Evolutionary conservation across 495 filamentous ascomycete genomes (phyloP).

Genomic region (Penicillium daleae): DNA sequence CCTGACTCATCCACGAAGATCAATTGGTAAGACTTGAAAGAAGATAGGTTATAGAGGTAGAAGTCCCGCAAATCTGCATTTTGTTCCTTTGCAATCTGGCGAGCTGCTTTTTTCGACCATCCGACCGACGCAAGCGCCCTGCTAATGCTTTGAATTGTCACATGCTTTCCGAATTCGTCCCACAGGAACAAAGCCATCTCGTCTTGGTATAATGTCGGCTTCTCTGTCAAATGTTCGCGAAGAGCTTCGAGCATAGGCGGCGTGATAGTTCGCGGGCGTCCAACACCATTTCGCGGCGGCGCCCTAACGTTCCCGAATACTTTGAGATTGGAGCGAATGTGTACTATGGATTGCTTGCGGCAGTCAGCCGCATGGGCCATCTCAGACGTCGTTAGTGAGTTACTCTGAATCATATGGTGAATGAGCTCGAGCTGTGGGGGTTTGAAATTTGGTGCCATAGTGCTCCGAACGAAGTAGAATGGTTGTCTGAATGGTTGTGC

Average conservation of each 20-base stretch:
- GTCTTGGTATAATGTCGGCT: slow-evolving; percentile 34
- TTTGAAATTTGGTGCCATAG: slow-evolving; percentile 13
- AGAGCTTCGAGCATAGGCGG: slow-evolving; percentile 34
- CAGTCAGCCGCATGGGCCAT: slow-evolving; percentile 6
- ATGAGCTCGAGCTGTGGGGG: slow-evolving; percentile 8
- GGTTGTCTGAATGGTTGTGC: too few relatives aligned
- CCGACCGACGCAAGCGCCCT: slow-evolving; percentile 13
- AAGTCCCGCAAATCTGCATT: slow-evolving; percentile 29
- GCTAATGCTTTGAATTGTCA: slow-evolving; percentile 16
- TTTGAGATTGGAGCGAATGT: slow-evolving; percentile 32
- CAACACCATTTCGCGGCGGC: slow-evolving; percentile 26
- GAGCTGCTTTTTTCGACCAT: slow-evolving; percentile 38
- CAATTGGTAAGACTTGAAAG: slow-evolving; percentile 17
- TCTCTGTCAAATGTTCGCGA: slow-evolving; percentile 37
- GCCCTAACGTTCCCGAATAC: slow-evolving; percentile 32
- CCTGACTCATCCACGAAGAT: slow-evolving; percentile 14
- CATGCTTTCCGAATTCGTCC: slow-evolving; percentile 34
- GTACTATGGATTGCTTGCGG: slow-evolving; percentile 11
- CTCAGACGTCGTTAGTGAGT: slow-evolving; percentile 10
- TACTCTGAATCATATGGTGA: slow-evolving; percentile 10
- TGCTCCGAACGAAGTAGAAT: too few relatives aligned
- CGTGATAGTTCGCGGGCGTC: slow-evolving; percentile 26
- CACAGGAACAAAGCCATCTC: slow-evolving; percentile 39
- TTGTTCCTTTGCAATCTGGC: slow-evolving; percentile 34
- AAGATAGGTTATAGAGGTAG: slow-evolving; percentile 7